Percentiles rank a stretch among this genome's conserved stretches.
Conservation (phyloP, 1,284 basidiomycete genomes). For the Leccinum solheimii region DNA sequence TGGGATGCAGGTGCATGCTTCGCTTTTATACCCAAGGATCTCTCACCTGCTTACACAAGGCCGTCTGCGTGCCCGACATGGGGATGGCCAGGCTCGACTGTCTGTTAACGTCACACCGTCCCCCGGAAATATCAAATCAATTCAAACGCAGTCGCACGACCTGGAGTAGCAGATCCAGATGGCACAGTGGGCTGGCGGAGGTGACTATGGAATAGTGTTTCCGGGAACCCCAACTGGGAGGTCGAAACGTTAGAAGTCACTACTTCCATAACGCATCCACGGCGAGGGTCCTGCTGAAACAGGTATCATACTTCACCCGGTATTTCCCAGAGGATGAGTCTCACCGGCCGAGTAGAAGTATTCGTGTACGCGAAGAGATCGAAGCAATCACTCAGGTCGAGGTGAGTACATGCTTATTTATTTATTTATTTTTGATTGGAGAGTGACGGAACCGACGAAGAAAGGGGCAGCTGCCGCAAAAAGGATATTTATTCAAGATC, state of each 20-base stretch:
- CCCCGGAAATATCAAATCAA: conserved; percentile 28
- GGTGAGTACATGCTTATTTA: conserved; percentile 8
- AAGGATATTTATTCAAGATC: not conserved
- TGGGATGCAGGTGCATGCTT: conserved; percentile 3
- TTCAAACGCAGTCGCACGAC: conserved; percentile 34
- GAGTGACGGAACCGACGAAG: conserved; percentile 2
- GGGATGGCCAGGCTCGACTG: conserved; percentile 18
- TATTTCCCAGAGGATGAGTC: conserved; percentile 31
- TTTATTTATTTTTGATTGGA: conserved; percentile 2
- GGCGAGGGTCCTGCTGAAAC: conserved; percentile 34
- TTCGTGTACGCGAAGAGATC: conserved; percentile 28
- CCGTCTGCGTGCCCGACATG: too few species aligned
- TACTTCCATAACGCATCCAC: conserved; percentile 35
- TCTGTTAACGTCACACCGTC: conserved; percentile 34
- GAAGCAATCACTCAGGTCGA: conserved; percentile 10
- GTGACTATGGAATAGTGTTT: conserved; percentile 17
- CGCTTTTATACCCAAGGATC: conserved; percentile 34
- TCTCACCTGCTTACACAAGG: too few species aligned
- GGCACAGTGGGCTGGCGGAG: conserved; percentile 12
- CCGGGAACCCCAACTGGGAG: conserved; percentile 26
- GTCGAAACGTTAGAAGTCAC: conserved; percentile 36
- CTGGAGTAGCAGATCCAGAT: conserved; percentile 26
- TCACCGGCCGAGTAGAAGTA: conserved; percentile 24
- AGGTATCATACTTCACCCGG: conserved; percentile 27
- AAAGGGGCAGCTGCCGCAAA: not conserved